Evolutionary conservation across 768 basidiomycete species (phyloP).

Genomic region (Paxillus rubicundulus): DNA sequence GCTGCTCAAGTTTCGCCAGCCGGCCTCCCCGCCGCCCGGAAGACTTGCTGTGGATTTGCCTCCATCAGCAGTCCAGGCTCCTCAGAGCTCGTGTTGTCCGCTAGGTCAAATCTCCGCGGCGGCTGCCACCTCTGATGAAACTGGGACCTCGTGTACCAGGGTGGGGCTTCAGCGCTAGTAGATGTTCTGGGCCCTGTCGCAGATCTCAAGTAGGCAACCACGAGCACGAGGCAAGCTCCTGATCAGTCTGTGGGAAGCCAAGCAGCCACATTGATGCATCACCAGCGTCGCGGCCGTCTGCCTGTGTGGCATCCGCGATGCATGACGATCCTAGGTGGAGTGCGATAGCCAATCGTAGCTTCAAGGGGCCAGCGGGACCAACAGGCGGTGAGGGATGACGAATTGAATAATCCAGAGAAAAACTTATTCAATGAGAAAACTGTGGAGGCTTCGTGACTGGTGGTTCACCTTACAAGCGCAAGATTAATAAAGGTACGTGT

Average conservation of each 20-base stretch:
- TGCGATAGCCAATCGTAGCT: neutral
- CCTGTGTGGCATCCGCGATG: neutral
- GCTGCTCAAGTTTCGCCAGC: neutral
- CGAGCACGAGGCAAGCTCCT: neutral
- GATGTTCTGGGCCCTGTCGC: neutral
- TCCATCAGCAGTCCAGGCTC: neutral
- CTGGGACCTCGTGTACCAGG: neutral
- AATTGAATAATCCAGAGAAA: too few species aligned
- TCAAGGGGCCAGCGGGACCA: too few species aligned
- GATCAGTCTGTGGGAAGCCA: neutral
- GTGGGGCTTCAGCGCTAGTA: neutral
- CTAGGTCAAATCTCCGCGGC: constrained; percentile 2
- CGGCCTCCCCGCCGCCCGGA: neutral
- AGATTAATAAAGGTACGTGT: neutral
- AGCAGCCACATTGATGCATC: neutral
- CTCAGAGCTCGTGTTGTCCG: constrained; percentile 11
- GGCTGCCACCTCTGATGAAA: neutral
- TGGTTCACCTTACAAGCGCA: too few species aligned
- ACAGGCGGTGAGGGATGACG: too few species aligned
- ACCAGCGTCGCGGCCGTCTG: neutral
- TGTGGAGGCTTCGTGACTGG: neutral
- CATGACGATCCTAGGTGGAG: neutral
- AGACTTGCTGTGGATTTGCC: neutral
- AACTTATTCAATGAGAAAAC: neutral
- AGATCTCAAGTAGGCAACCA: neutral